Evolutionary conservation across 768 basidiomycete genomes (phyloP).

Genomic region (Termitomyces sp.): DNA sequence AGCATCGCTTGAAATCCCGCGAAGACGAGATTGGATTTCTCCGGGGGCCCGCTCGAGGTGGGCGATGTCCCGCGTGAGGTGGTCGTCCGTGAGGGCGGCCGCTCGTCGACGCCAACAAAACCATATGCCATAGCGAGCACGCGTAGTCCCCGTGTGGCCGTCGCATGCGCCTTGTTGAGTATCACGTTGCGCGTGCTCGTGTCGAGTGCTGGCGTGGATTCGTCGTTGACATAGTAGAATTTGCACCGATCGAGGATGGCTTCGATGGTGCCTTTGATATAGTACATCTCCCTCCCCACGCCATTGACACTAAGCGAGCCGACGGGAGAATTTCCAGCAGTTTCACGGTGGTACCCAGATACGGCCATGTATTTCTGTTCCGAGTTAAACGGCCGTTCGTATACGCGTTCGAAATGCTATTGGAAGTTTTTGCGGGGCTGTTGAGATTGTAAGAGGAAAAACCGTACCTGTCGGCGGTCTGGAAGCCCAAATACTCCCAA

Average conservation of each 20-base stretch:
- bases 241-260: slow-evolving; percentile 81
- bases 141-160: slow-evolving; percentile 74
- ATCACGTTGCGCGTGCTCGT: slow-evolving; percentile 62
- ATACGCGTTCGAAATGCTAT: slow-evolving; percentile 64
- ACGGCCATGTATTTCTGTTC: slow-evolving; percentile 94
- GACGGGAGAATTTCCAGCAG: slow-evolving; percentile 7
- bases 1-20: slow-evolving; percentile 94
- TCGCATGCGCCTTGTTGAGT: slow-evolving; percentile 60
- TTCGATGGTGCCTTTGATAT: slow-evolving; percentile 92
- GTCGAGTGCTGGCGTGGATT: slow-evolving; percentile 82
- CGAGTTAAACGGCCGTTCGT: slow-evolving; percentile 88
- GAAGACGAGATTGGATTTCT: slow-evolving; percentile 67
- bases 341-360: slow-evolving; percentile 59
- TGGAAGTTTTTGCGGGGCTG: neutral
- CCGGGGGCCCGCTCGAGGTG: slow-evolving; percentile 17
- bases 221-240: slow-evolving; percentile 86
- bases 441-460: neutral
- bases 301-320: slow-evolving; percentile 24
- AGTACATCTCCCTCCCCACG: slow-evolving; percentile 66
- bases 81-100: slow-evolving; percentile 20
- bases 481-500: slow-evolving; percentile 58
- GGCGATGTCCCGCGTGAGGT: slow-evolving; percentile 26
- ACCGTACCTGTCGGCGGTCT: slow-evolving; percentile 68
- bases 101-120: slow-evolving; percentile 49
- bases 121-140: slow-evolving; percentile 93